phyloP scores from a whole-genome alignment of 768 basidiomycete species.

The Suillus variegatus region DNA sequence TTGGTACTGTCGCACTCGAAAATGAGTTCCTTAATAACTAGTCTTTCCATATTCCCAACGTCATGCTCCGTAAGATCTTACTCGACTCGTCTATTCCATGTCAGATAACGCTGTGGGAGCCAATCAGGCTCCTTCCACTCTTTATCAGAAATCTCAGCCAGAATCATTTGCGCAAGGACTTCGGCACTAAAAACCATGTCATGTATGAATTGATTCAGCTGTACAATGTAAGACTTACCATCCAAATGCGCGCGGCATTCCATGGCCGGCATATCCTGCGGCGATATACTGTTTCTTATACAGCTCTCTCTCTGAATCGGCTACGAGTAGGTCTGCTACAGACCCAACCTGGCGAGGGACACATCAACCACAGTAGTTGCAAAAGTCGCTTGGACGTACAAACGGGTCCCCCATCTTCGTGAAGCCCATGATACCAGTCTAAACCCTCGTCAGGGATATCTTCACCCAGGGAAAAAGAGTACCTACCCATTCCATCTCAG shows the following conservation, averaged over 20 bases:
- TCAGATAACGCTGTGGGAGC: conserved; percentile 60
- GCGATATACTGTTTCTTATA: conserved; percentile 66
- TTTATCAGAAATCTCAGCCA: conserved; percentile 43
- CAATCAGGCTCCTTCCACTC: conserved; percentile 58
- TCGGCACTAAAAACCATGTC: conserved; percentile 49
- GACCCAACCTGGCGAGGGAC: conserved; percentile 7
- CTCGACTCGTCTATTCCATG: conserved; percentile 24
- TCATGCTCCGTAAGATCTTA: neutral
- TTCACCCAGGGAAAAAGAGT: neutral
- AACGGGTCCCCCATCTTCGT: conserved; percentile 65
- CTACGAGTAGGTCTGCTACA: neutral
- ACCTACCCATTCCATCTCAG: conserved; percentile 83
- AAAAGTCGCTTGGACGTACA: conserved; percentile 41
- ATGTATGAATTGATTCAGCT: neutral
- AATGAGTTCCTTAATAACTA: neutral
- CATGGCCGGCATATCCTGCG: conserved; percentile 72
- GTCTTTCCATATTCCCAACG: neutral
- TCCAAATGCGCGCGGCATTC: conserved; percentile 70
- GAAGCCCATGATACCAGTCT: conserved; percentile 87
- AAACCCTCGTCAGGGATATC: neutral
- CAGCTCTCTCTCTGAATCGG: neutral
- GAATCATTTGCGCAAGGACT: conserved; percentile 59
- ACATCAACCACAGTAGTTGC: neutral
- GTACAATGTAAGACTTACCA: conserved; percentile 37
- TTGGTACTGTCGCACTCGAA: too few relatives aligned